Evolutionary conservation across 2,329 filamentous ascomycete species (phyloP).

Genomic region (Coleophoma crateriformis): DNA sequence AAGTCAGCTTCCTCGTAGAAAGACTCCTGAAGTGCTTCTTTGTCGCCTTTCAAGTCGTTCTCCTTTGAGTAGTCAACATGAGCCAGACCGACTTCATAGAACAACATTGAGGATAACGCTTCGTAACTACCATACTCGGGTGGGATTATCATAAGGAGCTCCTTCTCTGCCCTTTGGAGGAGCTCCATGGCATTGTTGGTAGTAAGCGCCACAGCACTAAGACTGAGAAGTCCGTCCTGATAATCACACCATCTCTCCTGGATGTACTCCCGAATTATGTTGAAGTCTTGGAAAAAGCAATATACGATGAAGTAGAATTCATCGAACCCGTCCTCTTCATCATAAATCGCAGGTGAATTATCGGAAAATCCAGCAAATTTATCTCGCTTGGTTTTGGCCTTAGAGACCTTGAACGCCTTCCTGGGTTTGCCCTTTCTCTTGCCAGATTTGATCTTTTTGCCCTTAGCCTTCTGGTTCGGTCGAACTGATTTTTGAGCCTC

Average conservation of each 20-base stretch:
- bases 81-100: constrained; percentile 19
- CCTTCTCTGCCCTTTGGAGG: constrained; percentile 23
- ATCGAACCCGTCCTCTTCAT: constrained; percentile 10
- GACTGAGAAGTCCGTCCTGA: constrained; percentile 17
- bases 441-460: constrained; percentile 1
- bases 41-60: constrained; percentile 11
- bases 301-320: constrained; percentile 29
- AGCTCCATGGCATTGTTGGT: constrained; percentile 28
- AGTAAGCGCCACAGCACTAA: constrained; percentile 22
- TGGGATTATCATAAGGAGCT: constrained; percentile 16
- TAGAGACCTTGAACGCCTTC: background rate
- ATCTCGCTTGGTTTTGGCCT: background rate
- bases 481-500: background rate
- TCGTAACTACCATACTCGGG: constrained; percentile 15
- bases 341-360: background rate
- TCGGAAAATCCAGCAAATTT: background rate
- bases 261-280: constrained; percentile 23
- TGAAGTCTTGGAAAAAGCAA: constrained; percentile 30
- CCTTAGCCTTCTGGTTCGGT: background rate
- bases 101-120: constrained; percentile 22
- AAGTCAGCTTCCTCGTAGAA: constrained; percentile 24
- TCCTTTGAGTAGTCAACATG: constrained; percentile 24
- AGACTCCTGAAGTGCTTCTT: constrained; percentile 11
- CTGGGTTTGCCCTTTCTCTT: constrained; percentile 8
- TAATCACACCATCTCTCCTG: constrained; percentile 28